These are phyloP conservation scores for Nevesoporus exiguus DNA, from an alignment of 768 basidiomycete genomes.

Conservation along the genomic window DNA sequence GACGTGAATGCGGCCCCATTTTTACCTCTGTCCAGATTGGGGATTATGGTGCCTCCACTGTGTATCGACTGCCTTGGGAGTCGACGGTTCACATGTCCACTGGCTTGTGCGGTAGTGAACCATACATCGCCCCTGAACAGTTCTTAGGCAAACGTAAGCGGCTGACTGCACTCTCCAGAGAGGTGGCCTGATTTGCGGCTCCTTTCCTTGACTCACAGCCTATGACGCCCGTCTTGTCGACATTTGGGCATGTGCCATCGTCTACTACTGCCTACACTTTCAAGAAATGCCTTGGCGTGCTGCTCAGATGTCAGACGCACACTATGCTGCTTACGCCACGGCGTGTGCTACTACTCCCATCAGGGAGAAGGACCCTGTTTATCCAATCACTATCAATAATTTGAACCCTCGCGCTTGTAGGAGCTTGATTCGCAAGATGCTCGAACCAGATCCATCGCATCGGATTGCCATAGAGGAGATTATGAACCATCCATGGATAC, in stretches of 20 bases:
- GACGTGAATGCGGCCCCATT: not conserved
- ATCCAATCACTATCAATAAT: slow-evolving; percentile 77
- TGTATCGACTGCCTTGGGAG: slow-evolving; percentile 98
- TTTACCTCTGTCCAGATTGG: slow-evolving; percentile 64
- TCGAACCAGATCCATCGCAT: slow-evolving; percentile 87
- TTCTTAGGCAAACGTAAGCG: slow-evolving; percentile 93
- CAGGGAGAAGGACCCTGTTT: slow-evolving; percentile 31
- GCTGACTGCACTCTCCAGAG: slow-evolving; percentile 28
- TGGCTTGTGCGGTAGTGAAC: slow-evolving; percentile 95
- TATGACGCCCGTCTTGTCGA: slow-evolving; percentile 97
- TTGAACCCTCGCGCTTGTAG: slow-evolving; percentile 84
- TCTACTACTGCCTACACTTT: slow-evolving; percentile 98
- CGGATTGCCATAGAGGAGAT: slow-evolving; percentile 79
- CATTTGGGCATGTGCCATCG: slow-evolving; percentile 95
- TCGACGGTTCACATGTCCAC: slow-evolving; percentile 95
- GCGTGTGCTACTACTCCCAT: slow-evolving; percentile 33
- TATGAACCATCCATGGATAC: slow-evolving; percentile 74
- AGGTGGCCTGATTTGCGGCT: slow-evolving; percentile 37
- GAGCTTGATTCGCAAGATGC: slow-evolving; percentile 83
- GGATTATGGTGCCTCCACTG: slow-evolving; percentile 98
- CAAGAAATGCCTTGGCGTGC: slow-evolving; percentile 98
- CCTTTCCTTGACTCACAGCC: slow-evolving; percentile 46
- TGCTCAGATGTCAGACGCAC: slow-evolving; percentile 76
- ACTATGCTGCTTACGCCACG: slow-evolving; percentile 73
- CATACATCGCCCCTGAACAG: slow-evolving; percentile 98